Evolutionary conservation across 2,329 filamentous ascomycete species (phyloP).

Genomic region (Trichoderma asperellum): DNA sequence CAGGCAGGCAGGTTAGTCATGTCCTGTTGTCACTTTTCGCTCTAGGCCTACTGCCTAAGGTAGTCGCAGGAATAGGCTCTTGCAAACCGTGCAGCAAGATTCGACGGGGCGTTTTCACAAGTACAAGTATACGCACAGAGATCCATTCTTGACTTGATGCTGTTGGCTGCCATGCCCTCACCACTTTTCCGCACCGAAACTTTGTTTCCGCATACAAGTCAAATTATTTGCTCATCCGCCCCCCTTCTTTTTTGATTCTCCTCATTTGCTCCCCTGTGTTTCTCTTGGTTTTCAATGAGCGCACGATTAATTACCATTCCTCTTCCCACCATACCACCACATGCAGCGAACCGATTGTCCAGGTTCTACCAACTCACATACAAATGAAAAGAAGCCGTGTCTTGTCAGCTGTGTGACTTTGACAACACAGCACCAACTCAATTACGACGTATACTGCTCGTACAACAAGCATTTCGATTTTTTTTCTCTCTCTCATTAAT

Average conservation of each 20-base stretch:
- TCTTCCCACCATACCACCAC: background rate
- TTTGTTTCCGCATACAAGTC: conserved; percentile 15
- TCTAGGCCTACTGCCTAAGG: background rate
- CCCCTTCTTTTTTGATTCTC: background rate
- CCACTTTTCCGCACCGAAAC: conserved; percentile 8
- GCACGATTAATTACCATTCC: background rate
- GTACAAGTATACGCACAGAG: conserved; percentile 2
- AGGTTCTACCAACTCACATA: background rate
- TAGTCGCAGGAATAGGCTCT: background rate
- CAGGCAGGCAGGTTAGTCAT: conserved; percentile 12
- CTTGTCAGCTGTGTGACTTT: conserved; percentile 14
- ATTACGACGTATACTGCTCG: conserved; percentile 11
- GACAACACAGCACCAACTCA: conserved; percentile 11
- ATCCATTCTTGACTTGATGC: background rate
- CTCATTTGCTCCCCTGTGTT: background rate
- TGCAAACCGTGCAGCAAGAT: background rate
- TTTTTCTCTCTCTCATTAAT: background rate
- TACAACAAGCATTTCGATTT: conserved; percentile 17
- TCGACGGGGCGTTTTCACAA: background rate
- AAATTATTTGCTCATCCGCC: background rate
- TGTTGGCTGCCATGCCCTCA: conserved; percentile 11
- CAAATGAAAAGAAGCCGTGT: background rate
- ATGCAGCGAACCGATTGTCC: conserved; percentile 11
- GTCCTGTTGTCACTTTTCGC: conserved; percentile 8
- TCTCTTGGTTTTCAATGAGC: background rate